phyloP scores from a whole-genome alignment of 768 basidiomycete species.

The Saitozyma podzolica region DNA sequence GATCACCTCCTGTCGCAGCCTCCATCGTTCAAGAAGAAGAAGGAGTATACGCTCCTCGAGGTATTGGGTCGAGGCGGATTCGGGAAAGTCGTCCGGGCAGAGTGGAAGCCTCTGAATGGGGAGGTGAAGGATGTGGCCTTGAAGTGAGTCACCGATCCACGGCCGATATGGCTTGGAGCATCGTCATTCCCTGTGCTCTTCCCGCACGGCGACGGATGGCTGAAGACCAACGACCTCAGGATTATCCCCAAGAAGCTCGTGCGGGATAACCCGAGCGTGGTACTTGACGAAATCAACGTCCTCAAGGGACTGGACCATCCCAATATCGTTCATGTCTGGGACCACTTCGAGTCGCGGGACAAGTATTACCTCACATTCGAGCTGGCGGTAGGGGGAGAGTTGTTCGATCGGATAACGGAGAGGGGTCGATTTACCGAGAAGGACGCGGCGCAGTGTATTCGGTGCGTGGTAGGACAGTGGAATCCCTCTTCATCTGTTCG shows the following conservation, averaged over 20 bases:
- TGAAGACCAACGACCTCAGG: constrained; percentile 72
- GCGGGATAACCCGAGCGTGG: constrained; percentile 77
- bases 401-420: constrained; percentile 82
- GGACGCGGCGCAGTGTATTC: constrained; percentile 76
- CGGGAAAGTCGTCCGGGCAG: constrained; percentile 79
- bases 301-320: constrained; percentile 84
- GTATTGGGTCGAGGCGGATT: constrained; percentile 77
- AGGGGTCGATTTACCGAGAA: constrained; percentile 91
- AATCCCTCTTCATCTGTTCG: too few relatives aligned
- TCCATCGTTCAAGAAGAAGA: constrained; percentile 82
- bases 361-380: constrained; percentile 97
- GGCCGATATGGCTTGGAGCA: constrained; percentile 14
- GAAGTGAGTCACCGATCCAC: constrained; percentile 43
- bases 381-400: constrained; percentile 88
- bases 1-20: constrained; percentile 71
- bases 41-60: constrained; percentile 53
- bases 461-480: too few relatives aligned
- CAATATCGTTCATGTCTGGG: constrained; percentile 69
- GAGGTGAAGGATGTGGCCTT: constrained; percentile 46
- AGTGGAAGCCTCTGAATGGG: constrained; percentile 50
- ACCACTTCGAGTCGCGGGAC: constrained; percentile 78
- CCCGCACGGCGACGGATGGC: constrained; percentile 39
- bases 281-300: constrained; percentile 92
- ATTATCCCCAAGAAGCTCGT: constrained; percentile 94
- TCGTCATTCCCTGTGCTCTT: background rate